Evolutionary conservation across 2,329 filamentous ascomycete species (phyloP).

Genomic region (Phyllosticta citribraziliensis): DNA sequence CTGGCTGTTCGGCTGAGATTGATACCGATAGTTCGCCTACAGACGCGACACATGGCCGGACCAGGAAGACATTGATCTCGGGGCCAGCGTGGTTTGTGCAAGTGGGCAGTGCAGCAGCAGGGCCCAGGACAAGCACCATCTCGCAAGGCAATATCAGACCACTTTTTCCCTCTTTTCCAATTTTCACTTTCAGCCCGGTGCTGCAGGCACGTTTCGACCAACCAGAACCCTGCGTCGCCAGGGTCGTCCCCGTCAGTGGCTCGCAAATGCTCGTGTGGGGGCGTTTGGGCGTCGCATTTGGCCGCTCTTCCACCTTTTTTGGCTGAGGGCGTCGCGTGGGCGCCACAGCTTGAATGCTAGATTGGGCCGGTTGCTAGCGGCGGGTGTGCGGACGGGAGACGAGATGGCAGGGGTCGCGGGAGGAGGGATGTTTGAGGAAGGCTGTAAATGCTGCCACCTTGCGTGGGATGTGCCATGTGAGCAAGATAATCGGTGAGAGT

Average conservation of each 20-base stretch:
- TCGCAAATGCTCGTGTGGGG: background rate
- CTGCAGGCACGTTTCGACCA: background rate
- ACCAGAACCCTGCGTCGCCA: background rate
- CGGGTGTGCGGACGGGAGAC: background rate
- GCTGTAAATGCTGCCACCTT: background rate
- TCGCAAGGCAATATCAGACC: background rate
- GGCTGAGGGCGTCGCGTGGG: background rate
- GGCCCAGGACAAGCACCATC: background rate
- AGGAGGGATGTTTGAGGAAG: background rate
- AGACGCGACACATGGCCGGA: background rate
- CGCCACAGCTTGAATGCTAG: background rate
- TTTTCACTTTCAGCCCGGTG: background rate
- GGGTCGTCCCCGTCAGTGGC: background rate
- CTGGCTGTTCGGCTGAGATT: background rate
- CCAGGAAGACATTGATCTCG: background rate
- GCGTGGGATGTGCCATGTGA: background rate
- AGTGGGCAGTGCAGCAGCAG: background rate
- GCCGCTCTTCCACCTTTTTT: background rate
- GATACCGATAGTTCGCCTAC: background rate
- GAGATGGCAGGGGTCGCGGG: background rate
- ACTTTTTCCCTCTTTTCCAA: background rate
- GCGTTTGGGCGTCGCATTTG: background rate
- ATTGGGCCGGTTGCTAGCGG: background rate
- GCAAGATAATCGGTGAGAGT: background rate
- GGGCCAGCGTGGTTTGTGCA: background rate